Base-by-base conservation (phyloP, 1,139 yeast genomes). In the Yamadazyma pseudoaaseri region DNA sequence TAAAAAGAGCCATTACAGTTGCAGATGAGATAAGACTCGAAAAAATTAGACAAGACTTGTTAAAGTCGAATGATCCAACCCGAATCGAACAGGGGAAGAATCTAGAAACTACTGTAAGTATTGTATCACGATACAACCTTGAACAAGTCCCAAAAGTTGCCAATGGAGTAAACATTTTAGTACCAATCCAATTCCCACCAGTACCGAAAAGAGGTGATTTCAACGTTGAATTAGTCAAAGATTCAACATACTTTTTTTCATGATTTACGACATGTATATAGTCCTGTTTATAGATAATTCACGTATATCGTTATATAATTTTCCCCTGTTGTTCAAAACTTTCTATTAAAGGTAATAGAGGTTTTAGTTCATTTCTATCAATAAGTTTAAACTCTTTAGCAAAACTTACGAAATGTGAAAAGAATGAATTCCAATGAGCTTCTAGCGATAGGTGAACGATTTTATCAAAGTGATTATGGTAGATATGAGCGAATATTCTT, bases 401-500 rank as follows among this genome's bases (percentile, higher is more conserved):
- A 52, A 92, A 86, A 37, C 95, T 83, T 33, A 90, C 74, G 54
- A 85, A 92, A 58, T 94, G 98, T n/a, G 96, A 94, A 60, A 92
- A 94, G 52, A 90, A 87, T 4, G 97, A 89, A 60, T 94, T 92
- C 96, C 96, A 92, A 57, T 94, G 98, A 2, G 98, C 97, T 57
- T 92, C 98, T 41, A 92, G 60, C 3, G 95, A 82, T 42, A 94
- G 65, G 58, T 92, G 97, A 18, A 92, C 80, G 26, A 92, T 76
- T 52, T 83, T 86, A 47, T 92, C 98, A 59, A 89, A 92, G 58
- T 92, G 98, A 55, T 89, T 87, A 60, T 87, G 86, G 57, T 90
- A 92, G 23, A 92, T 81, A 56, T 90, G 96, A 8, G 98, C 98
- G 65, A 92, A 90, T n/a, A 92, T 85, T 44, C 97, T 73, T 54